A percentile compares a stretch with the other conserved stretches of the same genome.
Conservation (phyloP, 106 monocot species). For the Apostasia ramifera region DNA sequence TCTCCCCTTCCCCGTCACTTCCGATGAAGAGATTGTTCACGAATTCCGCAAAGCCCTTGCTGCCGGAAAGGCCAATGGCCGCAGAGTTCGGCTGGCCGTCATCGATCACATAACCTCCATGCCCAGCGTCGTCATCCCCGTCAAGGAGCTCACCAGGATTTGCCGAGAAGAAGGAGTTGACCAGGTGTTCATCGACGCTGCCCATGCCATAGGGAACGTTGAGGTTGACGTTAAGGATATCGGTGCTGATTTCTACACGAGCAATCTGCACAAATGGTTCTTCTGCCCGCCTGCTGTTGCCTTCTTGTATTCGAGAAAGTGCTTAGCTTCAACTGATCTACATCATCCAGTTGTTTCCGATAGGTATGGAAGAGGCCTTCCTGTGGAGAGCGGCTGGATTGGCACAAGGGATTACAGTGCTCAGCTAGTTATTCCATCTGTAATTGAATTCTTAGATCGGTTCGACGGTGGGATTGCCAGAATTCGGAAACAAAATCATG, state of each 20-base stretch:
- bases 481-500: conserved; percentile 44
- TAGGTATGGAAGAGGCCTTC: conserved; percentile 48
- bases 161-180: conserved; percentile 55
- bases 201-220: conserved; percentile 48
- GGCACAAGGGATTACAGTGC: conserved; percentile 54
- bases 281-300: conserved; percentile 60
- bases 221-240: conserved; percentile 47
- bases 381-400: conserved; percentile 50
- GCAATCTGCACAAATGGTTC: conserved; percentile 66
- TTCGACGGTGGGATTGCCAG: conserved; percentile 55
- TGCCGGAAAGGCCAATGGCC: conserved; percentile 29
- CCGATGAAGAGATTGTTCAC: conserved; percentile 22
- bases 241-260: conserved; percentile 51
- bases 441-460: conserved; percentile 34
- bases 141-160: conserved; percentile 46
- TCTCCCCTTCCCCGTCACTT: conserved; percentile 44
- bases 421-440: conserved; percentile 43
- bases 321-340: conserved; percentile 6
- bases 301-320: conserved; percentile 36
- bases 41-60: conserved; percentile 38
- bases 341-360: conserved; percentile 59
- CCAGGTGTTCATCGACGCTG: conserved; percentile 56
- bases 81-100: conserved; percentile 41
- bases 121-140: conserved; percentile 52
- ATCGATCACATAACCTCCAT: conserved; percentile 62